Conservation (phyloP, 306 rosid species). For the Castanea mollissima region DNA sequence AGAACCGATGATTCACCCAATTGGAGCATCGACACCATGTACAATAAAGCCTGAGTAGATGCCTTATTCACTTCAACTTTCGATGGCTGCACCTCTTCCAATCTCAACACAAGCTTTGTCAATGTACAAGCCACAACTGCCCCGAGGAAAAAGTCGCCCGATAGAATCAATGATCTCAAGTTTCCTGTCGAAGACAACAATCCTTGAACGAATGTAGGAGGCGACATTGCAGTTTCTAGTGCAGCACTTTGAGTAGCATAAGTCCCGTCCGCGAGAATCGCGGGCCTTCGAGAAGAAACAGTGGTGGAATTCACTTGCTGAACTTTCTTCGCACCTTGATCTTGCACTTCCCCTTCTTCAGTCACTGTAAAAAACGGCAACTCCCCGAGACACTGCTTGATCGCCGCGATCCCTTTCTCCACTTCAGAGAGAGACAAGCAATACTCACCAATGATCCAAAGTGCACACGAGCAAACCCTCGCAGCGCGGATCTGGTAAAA, state of each 20-base stretch:
- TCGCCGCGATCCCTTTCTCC: conserved; percentile 68
- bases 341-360: conserved; percentile 81
- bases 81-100: conserved; percentile 92
- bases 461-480: conserved; percentile 88
- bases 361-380: conserved; percentile 76
- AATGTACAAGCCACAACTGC: conserved; percentile 85
- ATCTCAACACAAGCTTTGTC: conserved; percentile 81
- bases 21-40: conserved; percentile 86
- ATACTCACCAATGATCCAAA: conserved; percentile 96
- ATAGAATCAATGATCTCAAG: conserved; percentile 86
- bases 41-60: conserved; percentile 62
- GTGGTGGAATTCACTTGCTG: conserved; percentile 63
- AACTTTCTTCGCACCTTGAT: conserved; percentile 40
- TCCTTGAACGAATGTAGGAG: conserved; percentile 80
- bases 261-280: conserved; percentile 93
- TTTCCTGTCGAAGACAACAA: conserved; percentile 72
- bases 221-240: conserved; percentile 86
- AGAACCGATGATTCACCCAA: conserved; percentile 83
- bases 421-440: conserved; percentile 90
- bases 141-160: conserved; percentile 94
- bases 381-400: conserved; percentile 94
- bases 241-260: conserved; percentile 99
- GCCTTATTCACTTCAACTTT: conserved; percentile 79
- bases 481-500: conserved; percentile 94
- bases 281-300: conserved; percentile 91